phyloP scores from a whole-genome alignment of 164 flowering plant species.

The Buxus sempervirens region DNA sequence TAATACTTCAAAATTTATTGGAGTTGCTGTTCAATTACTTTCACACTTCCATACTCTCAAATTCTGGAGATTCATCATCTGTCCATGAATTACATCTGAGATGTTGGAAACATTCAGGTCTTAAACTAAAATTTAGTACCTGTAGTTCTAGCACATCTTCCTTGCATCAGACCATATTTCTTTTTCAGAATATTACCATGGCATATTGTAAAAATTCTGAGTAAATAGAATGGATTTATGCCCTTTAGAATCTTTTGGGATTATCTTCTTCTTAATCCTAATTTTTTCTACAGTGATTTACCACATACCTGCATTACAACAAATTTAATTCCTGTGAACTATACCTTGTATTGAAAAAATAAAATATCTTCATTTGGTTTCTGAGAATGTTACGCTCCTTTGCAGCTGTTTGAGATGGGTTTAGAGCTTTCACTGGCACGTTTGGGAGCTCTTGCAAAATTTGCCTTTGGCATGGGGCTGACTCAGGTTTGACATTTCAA shows the following conservation, averaged over 20 bases:
- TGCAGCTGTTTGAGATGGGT: constrained; percentile 99
- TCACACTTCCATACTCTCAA: neutral
- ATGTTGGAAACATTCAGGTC: neutral
- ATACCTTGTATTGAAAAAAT: neutral
- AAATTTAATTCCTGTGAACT: neutral
- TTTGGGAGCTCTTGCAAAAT: constrained; percentile 90
- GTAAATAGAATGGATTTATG: neutral
- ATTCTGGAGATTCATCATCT: neutral
- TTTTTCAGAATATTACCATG: neutral
- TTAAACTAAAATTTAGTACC: neutral
- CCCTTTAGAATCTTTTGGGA: neutral
- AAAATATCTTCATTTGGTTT: neutral
- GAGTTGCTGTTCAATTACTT: too few species aligned
- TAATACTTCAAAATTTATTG: neutral
- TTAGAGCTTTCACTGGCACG: constrained; percentile 97
- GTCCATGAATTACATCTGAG: neutral
- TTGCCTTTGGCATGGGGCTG: constrained; percentile 96
- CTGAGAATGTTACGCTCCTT: constrained; percentile 5
- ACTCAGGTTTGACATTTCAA: constrained; percentile 60
- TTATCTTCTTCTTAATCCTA: neutral
- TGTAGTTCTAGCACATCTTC: neutral
- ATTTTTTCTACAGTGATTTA: neutral
- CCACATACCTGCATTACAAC: too few species aligned
- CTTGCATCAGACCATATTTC: neutral
- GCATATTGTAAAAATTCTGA: neutral